Conservation (phyloP, 2,329 filamentous ascomycete genomes). For the Fusarium pseudoanthophilum region DNA sequence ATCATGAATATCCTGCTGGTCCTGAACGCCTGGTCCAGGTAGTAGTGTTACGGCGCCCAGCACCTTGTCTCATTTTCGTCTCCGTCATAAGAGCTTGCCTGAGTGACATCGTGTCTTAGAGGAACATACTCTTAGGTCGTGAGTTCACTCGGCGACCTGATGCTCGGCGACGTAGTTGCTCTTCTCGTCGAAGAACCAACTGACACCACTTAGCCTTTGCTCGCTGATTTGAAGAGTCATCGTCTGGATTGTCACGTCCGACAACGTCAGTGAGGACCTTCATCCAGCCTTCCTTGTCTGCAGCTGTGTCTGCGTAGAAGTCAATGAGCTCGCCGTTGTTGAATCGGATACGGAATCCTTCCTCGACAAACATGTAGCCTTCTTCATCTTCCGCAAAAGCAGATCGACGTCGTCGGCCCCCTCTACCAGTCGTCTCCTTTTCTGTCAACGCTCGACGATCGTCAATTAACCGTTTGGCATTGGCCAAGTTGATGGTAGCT, state of each 20-base stretch:
- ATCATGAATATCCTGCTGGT: constrained; percentile 34
- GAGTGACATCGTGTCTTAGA: constrained; percentile 49
- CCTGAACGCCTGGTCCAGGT: constrained; percentile 46
- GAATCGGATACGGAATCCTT: constrained; percentile 98
- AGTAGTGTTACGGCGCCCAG: constrained; percentile 37
- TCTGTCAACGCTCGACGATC: constrained; percentile 86
- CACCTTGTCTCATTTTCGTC: constrained; percentile 39
- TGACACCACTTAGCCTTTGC: constrained; percentile 73
- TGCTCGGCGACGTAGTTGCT: constrained; percentile 65
- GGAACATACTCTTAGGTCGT: constrained; percentile 67
- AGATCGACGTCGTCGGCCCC: constrained; percentile 85
- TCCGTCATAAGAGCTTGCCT: constrained; percentile 16
- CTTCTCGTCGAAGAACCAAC: constrained; percentile 72
- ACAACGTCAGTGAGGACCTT: constrained; percentile 80
- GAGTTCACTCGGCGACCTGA: constrained; percentile 65
- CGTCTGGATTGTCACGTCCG: constrained; percentile 64
- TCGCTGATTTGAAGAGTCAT: constrained; percentile 55
- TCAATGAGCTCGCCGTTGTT: constrained; percentile 98
- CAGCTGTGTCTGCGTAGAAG: constrained; percentile 92
- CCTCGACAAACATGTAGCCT: constrained; percentile 99
- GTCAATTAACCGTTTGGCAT: constrained; percentile 92
- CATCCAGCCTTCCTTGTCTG: constrained; percentile 96
- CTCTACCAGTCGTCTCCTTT: constrained; percentile 80
- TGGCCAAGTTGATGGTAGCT: constrained; percentile 95
- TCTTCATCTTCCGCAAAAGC: constrained; percentile 98